phyloP scores from a whole-genome alignment of 306 rosid species.

The Citrullus amarus region DNA sequence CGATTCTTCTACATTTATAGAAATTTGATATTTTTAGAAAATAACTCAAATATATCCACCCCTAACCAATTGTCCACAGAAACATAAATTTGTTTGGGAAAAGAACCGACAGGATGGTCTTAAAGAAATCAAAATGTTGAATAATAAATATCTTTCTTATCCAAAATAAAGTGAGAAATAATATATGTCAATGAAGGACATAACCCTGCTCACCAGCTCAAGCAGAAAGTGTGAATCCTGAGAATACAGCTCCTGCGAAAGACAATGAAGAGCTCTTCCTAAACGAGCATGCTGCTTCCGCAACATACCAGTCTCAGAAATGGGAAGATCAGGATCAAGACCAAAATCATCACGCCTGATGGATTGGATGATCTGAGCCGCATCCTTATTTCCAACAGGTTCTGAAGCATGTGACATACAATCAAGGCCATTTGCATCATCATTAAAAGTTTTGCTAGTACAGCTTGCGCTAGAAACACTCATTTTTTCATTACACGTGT shows the following conservation, averaged over 20 bases:
- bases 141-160: not conserved
- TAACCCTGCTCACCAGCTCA: conserved; percentile 57
- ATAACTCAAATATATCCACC: not conserved
- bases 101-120: not conserved
- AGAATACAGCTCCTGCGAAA: conserved; percentile 91
- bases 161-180: not conserved
- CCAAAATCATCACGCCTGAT: conserved; percentile 93
- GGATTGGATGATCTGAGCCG: conserved; percentile 55
- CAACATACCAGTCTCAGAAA: conserved; percentile 51
- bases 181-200: not conserved
- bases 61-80: not conserved
- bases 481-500: conserved; percentile 14
- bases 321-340: conserved; percentile 59
- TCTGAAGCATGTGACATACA: conserved; percentile 14
- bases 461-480: conserved; percentile 13
- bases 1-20: not conserved
- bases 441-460: conserved; percentile 20
- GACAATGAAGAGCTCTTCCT: conserved; percentile 97
- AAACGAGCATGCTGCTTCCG: conserved; percentile 94
- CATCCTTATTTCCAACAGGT: conserved; percentile 35
- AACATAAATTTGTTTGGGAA: not conserved
- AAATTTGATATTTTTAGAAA: not conserved
- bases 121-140: not conserved
- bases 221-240: conserved; percentile 97
- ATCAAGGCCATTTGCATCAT: conserved; percentile 17